Evolutionary conservation across 2,329 filamentous ascomycete genomes (phyloP), one percentile per base, ranked within the genome.

Genomic region (Fusarium sp.): DNA sequence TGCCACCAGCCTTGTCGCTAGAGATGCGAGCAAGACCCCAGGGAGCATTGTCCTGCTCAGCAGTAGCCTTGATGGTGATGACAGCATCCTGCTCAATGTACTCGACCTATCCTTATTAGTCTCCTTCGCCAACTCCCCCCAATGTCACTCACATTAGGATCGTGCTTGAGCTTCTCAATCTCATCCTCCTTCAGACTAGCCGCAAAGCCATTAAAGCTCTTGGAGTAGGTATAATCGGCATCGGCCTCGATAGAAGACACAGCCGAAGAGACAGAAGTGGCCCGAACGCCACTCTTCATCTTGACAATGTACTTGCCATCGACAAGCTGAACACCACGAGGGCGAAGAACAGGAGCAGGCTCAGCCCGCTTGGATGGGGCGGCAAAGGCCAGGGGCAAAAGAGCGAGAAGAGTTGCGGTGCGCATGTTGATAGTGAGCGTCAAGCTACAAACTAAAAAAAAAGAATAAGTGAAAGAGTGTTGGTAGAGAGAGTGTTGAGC

Each of bases 11-110:
- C 10, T 40, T 62, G 8, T 75, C 72, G 77, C 80, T 82, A 10
- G 84, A 86, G 56, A 86, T 77, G 1, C 83, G 79, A 1, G 82
- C 79, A 16, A 84, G 74, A 13, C 82, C 83, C 83, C 83, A 85
- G 3, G 84, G 82, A 20, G 85, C 82, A 47, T 80, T 76, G 24
- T 70, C 69, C 70, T 85, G 84, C 71, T 79, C 22, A 69, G 81
- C 63, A 14, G 77, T 77, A 31, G 75, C 71, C 35, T 62, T 64
- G 59, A 74, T 76, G 22, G 67, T 76, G 52, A 85, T 77, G 34
- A 79, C 69, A 18, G 78, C 79, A 71, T 86, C 83, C 65, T 82
- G 82, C 77, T 85, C 83, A 42, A 85, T 79, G 68, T 83, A 84
- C 7, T 81, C 80, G 58, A 84, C 82, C 77, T 79, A 20, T 8